Conservation (phyloP, 176 grass and related monocot genomes). For the Aegilops speltoides region DNA sequence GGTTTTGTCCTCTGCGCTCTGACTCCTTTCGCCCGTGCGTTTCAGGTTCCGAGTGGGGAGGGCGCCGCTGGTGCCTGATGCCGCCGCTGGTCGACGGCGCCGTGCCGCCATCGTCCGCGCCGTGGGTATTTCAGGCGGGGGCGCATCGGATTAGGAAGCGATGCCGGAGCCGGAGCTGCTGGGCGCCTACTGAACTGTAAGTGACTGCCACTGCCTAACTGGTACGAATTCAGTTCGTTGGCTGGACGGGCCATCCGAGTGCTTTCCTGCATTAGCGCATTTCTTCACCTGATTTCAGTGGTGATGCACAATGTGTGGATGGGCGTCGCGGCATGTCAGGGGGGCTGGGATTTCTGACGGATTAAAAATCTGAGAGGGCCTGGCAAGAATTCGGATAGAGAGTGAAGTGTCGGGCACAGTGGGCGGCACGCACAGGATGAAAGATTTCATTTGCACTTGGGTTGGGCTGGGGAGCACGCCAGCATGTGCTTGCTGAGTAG, state of each 20-base stretch:
- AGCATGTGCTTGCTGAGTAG: conserved; percentile 12
- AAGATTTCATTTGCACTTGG: not conserved
- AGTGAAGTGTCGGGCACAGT: not conserved
- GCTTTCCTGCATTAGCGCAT: not conserved
- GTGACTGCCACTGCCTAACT: not conserved
- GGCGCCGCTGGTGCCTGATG: not conserved
- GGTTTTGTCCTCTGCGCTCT: not conserved
- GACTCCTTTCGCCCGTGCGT: not conserved
- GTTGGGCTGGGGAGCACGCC: not conserved
- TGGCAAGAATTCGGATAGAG: not conserved
- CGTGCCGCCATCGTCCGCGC: not conserved
- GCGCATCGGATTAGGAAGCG: not conserved
- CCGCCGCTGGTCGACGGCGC: not conserved
- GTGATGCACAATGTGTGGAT: not conserved
- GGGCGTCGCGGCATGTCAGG: not conserved
- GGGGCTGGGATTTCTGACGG: not conserved
- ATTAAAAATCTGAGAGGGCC: not conserved
- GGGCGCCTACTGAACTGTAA: not conserved
- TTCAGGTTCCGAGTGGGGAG: not conserved
- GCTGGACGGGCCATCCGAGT: not conserved
- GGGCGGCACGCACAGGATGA: not conserved
- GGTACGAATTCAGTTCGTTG: not conserved
- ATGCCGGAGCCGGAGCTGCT: not conserved
- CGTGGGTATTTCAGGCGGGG: not conserved
- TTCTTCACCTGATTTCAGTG: not conserved